Evolutionary conservation across 2,329 filamentous ascomycete genomes (phyloP).

Genomic region (Leptosphaerulina australis): DNA sequence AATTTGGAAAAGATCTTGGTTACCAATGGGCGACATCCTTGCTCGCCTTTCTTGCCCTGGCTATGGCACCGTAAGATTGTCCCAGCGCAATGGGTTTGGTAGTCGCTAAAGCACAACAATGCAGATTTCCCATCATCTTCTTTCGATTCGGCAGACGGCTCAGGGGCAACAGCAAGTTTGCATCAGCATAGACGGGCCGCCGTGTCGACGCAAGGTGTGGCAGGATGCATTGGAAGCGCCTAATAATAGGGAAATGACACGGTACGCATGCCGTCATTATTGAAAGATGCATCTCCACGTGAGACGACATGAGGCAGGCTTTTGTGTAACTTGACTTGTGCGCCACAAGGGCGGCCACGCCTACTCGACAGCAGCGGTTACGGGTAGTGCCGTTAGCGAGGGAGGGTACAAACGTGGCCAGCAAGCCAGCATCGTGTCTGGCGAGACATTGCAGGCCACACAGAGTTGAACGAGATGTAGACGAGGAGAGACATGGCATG

Average conservation of each 20-base stretch:
- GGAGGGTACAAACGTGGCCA: slow-evolving; percentile 35
- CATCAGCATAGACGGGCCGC: slow-evolving; percentile 43
- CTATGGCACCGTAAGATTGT: slow-evolving; percentile 54
- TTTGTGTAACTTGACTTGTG: slow-evolving; percentile 36
- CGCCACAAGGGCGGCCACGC: slow-evolving; percentile 48
- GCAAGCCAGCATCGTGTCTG: slow-evolving; percentile 26
- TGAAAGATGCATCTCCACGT: slow-evolving; percentile 42
- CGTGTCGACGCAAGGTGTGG: slow-evolving; percentile 17
- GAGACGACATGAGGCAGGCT: slow-evolving; percentile 45
- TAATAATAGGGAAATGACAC: slow-evolving; percentile 47
- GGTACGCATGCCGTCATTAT: slow-evolving; percentile 42
- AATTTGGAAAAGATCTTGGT: slow-evolving; percentile 50
- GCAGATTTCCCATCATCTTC: slow-evolving; percentile 55
- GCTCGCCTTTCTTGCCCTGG: slow-evolving; percentile 56
- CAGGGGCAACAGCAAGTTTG: slow-evolving; percentile 56
- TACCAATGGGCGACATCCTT: slow-evolving; percentile 58
- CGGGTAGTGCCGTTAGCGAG: slow-evolving; percentile 35
- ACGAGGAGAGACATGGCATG: slow-evolving; percentile 22
- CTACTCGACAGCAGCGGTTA: slow-evolving; percentile 33
- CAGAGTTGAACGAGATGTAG: slow-evolving; percentile 29
- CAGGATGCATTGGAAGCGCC: slow-evolving; percentile 23
- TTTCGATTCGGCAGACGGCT: slow-evolving; percentile 57
- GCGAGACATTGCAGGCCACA: slow-evolving; percentile 26
- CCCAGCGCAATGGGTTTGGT: slow-evolving; percentile 34
- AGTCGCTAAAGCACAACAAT: slow-evolving; percentile 40